Percentiles rank a stretch among this genome's conserved stretches.
phyloP scores from a whole-genome alignment of 1,284 basidiomycete genomes.

The Rhizoctonia solani region DNA sequence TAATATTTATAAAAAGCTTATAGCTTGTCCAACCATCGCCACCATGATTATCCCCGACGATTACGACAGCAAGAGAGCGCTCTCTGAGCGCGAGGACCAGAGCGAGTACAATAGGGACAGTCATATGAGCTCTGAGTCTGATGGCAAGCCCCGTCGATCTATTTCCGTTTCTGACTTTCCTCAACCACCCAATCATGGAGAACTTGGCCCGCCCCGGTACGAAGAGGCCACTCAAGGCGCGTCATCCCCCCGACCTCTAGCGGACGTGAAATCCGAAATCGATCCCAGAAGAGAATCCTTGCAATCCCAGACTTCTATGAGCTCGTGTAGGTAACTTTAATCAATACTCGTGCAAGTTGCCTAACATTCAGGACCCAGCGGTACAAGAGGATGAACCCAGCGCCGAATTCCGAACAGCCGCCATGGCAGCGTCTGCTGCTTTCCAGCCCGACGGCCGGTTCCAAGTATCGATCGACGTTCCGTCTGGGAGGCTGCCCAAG shows the following conservation, averaged over 20 bases:
- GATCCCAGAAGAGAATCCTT: constrained; percentile 2
- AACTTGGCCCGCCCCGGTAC: constrained; percentile 12
- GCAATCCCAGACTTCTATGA: constrained; percentile 12
- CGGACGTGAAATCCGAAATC: neutral
- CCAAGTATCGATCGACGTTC: constrained; percentile 21
- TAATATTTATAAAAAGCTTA: neutral
- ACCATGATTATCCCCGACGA: constrained; percentile 23
- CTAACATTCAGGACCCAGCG: neutral
- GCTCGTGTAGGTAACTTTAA: neutral
- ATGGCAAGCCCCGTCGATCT: neutral
- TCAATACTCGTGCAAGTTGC: neutral
- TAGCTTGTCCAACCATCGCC: neutral
- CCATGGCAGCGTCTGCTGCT: constrained; percentile 8
- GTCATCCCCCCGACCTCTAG: neutral
- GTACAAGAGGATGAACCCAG: neutral
- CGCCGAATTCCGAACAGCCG: neutral
- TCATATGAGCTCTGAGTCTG: neutral
- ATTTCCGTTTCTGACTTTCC: neutral
- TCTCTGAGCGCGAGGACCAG: too few relatives aligned
- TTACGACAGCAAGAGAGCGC: neutral
- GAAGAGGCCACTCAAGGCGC: constrained; percentile 10
- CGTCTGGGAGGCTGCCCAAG: constrained; percentile 49
- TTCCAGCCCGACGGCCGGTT: constrained; percentile 31
- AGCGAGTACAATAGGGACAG: neutral
- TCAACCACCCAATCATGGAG: neutral